phyloP scores from a whole-genome alignment of 1,139 yeast genomes.

The Arxiozyma bovina region DNA sequence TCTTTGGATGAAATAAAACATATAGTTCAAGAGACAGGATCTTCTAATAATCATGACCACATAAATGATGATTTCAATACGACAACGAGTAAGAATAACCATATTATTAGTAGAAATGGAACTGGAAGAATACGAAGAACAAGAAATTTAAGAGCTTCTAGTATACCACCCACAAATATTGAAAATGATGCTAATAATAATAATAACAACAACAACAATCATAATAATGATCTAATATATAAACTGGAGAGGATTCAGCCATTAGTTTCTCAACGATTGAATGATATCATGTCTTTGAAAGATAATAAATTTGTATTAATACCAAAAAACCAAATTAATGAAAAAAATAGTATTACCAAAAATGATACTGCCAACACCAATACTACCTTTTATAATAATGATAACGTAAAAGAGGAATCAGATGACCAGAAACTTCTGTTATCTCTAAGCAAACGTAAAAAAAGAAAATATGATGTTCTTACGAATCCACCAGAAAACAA shows the following conservation, averaged over 20 bases:
- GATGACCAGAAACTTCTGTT: neutral
- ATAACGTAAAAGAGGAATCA: neutral
- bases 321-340: neutral
- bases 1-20: conserved; percentile 6
- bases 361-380: neutral
- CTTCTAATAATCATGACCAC: neutral
- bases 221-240: neutral
- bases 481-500: neutral
- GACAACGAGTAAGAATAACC: neutral
- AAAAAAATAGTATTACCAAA: neutral
- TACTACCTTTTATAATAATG: neutral
- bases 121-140: conserved; percentile 19
- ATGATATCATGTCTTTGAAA: neutral
- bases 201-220: neutral
- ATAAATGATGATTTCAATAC: neutral
- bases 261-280: conserved; percentile 4
- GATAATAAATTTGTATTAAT: neutral
- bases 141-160: conserved; percentile 18
- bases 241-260: conserved; percentile 4
- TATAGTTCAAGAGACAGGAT: neutral
- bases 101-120: neutral
- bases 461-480: neutral
- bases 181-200: neutral
- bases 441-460: neutral
- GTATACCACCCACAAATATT: conserved; percentile 3